Evolutionary conservation across 257 asterid genomes (phyloP).

Genomic region (Solanum appendiculatum): DNA sequence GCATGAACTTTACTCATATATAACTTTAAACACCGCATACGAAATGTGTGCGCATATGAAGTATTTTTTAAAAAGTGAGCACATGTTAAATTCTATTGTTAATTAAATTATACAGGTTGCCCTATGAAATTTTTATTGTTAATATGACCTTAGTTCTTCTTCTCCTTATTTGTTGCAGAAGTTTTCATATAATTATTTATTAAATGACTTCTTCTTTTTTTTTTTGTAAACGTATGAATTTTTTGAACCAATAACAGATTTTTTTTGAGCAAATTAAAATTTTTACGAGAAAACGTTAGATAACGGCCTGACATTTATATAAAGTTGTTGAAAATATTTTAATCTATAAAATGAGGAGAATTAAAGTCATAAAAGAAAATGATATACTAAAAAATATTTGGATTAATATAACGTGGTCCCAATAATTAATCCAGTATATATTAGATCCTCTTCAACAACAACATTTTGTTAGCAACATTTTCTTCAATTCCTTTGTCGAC

Average conservation of each 20-base stretch:
- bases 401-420: neutral
- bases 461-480: neutral
- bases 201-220: no score
- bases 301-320: neutral
- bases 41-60: neutral
- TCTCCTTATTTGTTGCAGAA: no score
- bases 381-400: neutral
- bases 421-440: neutral
- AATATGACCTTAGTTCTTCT: no score
- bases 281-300: no score
- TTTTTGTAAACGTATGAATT: no score
- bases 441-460: neutral
- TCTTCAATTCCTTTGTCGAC: neutral
- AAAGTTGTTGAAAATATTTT: neutral
- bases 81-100: no score
- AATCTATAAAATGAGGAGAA: neutral
- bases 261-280: no score
- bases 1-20: neutral
- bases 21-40: neutral
- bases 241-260: no score
- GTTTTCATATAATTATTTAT: no score
- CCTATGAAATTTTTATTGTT: neutral
- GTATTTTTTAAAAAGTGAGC: no score
- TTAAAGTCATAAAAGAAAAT: neutral
- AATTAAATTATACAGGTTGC: neutral